phyloP scores from a whole-genome alignment of 352 stramenopile genomes.

The Globisporangium recalcitrans region DNA sequence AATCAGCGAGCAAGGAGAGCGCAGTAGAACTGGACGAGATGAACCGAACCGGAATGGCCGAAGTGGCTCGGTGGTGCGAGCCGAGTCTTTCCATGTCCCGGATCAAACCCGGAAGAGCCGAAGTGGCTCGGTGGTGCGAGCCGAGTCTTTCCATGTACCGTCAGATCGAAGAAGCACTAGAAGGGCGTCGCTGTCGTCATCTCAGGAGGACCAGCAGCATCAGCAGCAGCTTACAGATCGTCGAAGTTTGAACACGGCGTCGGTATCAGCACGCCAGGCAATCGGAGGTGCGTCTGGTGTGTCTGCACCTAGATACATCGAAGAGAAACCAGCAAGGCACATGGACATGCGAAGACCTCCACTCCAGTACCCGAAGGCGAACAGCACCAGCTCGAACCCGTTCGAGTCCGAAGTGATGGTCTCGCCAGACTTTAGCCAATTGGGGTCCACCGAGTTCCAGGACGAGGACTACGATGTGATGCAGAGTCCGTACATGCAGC shows the following conservation, averaged over 20 bases:
- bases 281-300: not conserved
- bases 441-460: slow-evolving; percentile 13
- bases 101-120: slow-evolving; percentile 13
- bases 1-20: slow-evolving; percentile 12
- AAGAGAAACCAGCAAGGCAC: slow-evolving; percentile 1
- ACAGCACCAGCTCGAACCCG: slow-evolving; percentile 13
- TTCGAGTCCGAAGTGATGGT: slow-evolving; percentile 13
- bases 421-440: slow-evolving; percentile 19
- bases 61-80: not conserved
- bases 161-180: not conserved
- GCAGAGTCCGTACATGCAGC: slow-evolving; percentile 13
- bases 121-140: not conserved
- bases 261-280: not conserved
- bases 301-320: not conserved
- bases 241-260: not conserved
- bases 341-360: slow-evolving; percentile 11
- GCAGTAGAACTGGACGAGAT: slow-evolving; percentile 17
- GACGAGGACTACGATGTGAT: slow-evolving; percentile 17
- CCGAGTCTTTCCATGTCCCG: not conserved
- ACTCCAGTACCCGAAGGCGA: slow-evolving; percentile 7
- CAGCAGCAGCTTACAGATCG: not conserved
- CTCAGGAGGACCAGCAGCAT: not conserved
- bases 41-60: slow-evolving; percentile 15
- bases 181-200: not conserved
- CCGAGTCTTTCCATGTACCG: not conserved